These are phyloP conservation scores for Arthrobotrys conoides DNA, from an alignment of 2,329 filamentous ascomycete species.

Conservation along the genomic window DNA sequence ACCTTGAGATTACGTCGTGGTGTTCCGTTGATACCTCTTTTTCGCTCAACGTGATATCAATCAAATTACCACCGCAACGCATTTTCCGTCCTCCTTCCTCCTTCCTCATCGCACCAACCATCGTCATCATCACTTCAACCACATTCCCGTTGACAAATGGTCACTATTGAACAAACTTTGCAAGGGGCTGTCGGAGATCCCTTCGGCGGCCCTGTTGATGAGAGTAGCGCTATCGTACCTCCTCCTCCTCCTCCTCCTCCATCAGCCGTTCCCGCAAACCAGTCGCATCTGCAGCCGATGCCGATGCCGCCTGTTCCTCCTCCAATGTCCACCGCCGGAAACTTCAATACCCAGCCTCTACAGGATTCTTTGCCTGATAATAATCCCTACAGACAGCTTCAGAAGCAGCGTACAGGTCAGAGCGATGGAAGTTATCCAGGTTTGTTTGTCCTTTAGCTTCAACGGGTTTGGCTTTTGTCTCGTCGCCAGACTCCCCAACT, in stretches of 20 bases:
- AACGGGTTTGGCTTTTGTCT: too few relatives aligned
- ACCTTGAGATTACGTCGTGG: not conserved
- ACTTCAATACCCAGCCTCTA: conserved; percentile 42
- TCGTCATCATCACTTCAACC: not conserved
- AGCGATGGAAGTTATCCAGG: conserved; percentile 52
- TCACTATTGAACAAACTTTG: conserved; percentile 43
- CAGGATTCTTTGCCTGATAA: conserved; percentile 54
- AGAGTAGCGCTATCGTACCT: not conserved
- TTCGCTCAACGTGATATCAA: not conserved
- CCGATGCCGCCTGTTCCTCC: conserved; percentile 18
- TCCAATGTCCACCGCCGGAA: conserved; percentile 11
- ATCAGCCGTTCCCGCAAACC: not conserved
- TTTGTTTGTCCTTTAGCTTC: conserved; percentile 8
- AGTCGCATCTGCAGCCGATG: conserved; percentile 20
- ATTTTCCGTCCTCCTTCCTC: conserved; percentile 10
- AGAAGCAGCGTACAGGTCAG: conserved; percentile 57
- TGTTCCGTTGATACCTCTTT: not conserved
- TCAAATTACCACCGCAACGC: conserved; percentile 31
- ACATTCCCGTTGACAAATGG: conserved; percentile 40
- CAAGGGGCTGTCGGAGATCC: conserved; percentile 33
- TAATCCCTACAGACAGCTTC: conserved; percentile 54
- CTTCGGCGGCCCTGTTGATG: conserved; percentile 32
- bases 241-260: conserved; percentile 16
- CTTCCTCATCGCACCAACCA: conserved; percentile 12
- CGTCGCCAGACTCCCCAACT: too few relatives aligned